Evolutionary conservation across 371 early-diverging fungal species (phyloP).

Genomic region (Mucor plumbeus): DNA sequence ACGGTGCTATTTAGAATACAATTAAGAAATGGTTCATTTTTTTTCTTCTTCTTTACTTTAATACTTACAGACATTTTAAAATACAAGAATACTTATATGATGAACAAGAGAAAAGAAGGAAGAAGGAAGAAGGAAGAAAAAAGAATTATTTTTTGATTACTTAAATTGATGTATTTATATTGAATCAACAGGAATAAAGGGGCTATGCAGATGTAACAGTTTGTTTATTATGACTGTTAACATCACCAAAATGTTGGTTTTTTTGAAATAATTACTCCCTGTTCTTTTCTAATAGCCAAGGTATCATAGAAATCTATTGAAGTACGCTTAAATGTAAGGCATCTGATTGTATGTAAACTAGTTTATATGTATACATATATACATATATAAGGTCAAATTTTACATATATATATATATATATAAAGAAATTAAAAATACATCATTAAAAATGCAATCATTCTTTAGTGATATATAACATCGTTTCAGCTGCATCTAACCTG

Average conservation of each 20-base stretch:
- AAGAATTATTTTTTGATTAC: background rate
- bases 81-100: no score
- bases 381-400: no score
- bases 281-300: background rate
- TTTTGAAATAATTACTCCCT: conserved; percentile 2
- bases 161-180: conserved; percentile 15
- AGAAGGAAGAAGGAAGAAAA: background rate
- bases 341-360: no score
- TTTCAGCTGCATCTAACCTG: conserved; percentile 26
- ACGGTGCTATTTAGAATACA: conserved; percentile 29
- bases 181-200: conserved; percentile 23
- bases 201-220: conserved; percentile 31
- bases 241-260: conserved; percentile 23
- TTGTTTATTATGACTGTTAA: conserved; percentile 27
- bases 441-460: conserved; percentile 28
- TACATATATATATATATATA: no score
- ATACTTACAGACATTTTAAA: conserved; percentile 20
- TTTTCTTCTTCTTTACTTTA: background rate
- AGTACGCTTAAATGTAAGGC: no score
- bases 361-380: no score
- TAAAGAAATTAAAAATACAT: conserved; percentile 4
- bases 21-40: conserved; percentile 13
- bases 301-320: background rate
- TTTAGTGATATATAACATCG: conserved; percentile 14
- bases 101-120: background rate